Conservation (phyloP, 169 alveolate species). For the Eimeria tenella region DNA sequence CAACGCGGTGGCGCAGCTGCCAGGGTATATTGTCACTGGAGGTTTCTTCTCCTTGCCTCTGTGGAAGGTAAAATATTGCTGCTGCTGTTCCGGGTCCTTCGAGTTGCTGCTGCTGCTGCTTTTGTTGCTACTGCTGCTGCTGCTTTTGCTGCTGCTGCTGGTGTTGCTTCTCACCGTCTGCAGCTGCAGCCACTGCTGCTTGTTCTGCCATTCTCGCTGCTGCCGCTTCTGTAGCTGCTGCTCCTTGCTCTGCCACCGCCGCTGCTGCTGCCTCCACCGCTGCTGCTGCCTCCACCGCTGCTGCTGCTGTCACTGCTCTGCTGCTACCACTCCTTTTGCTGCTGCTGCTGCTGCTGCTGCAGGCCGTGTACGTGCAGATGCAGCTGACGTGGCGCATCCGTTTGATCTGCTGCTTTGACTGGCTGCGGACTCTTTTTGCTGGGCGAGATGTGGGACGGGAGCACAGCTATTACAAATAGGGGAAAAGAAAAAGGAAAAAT, state of each 20-base stretch:
- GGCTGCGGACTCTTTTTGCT: slow-evolving; percentile 54
- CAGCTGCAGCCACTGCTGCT: too few relatives aligned
- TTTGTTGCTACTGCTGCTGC: neutral
- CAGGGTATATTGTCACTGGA: neutral
- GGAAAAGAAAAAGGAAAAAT: neutral
- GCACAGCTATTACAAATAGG: slow-evolving; percentile 29
- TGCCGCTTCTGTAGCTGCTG: neutral
- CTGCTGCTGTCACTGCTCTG: too few relatives aligned
- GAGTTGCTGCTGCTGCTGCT: neutral
- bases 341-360: slow-evolving; percentile 28
- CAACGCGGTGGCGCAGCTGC: slow-evolving; percentile 17
- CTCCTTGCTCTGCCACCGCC: neutral
- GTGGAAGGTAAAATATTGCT: neutral
- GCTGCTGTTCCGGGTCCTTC: neutral
- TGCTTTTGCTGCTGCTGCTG: neutral
- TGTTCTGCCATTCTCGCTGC: neutral
- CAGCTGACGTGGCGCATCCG: slow-evolving; percentile 71
- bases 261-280: neutral
- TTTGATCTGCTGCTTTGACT: slow-evolving; percentile 44
- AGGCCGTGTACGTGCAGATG: slow-evolving; percentile 71
- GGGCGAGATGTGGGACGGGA: slow-evolving; percentile 71
- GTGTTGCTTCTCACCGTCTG: neutral
- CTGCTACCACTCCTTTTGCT: neutral
- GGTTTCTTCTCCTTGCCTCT: neutral
- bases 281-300: neutral